Evolutionary conservation across 768 basidiomycete species (phyloP).

Genomic region (Trametes villosa): DNA sequence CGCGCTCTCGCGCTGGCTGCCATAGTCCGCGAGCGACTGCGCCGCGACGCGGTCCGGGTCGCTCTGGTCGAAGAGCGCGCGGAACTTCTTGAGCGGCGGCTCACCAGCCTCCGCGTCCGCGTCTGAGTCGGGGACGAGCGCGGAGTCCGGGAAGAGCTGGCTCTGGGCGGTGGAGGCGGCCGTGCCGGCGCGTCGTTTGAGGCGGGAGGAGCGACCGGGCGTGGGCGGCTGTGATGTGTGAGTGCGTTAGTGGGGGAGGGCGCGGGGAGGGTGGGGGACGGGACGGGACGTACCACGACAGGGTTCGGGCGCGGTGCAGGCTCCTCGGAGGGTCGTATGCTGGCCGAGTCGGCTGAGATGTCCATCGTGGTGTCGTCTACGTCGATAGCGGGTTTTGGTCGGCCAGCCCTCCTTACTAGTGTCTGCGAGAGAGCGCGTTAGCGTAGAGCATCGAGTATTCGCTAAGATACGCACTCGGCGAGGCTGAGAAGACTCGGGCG

Average conservation of each 20-base stretch:
- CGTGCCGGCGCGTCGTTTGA: conserved; percentile 60
- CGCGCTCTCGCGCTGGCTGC: conserved; percentile 28
- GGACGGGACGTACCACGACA: not conserved
- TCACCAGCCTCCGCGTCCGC: too few species aligned
- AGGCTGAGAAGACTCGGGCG: conserved; percentile 30
- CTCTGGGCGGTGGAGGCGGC: conserved; percentile 26
- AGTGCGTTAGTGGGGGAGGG: not conserved
- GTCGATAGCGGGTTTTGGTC: conserved; percentile 45
- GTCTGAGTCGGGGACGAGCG: conserved; percentile 32
- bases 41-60: conserved; percentile 50
- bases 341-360: conserved; percentile 20
- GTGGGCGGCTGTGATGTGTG: conserved; percentile 14
- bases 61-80: conserved; percentile 69
- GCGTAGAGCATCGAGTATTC: conserved; percentile 31
- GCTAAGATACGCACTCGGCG: conserved; percentile 29
- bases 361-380: conserved; percentile 49
- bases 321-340: not conserved
- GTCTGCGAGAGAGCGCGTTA: conserved; percentile 33
- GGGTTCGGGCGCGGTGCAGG: not conserved
- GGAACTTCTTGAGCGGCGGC: conserved; percentile 72
- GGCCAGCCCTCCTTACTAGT: conserved; percentile 49
- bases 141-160: conserved; percentile 24
- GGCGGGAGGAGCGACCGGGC: conserved; percentile 19
- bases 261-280: too few species aligned
- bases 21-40: conserved; percentile 23